Percentiles rank a stretch among this genome's conserved stretches.
Conservation (phyloP, 1,284 basidiomycete species). For the Amylostereum areolatum region DNA sequence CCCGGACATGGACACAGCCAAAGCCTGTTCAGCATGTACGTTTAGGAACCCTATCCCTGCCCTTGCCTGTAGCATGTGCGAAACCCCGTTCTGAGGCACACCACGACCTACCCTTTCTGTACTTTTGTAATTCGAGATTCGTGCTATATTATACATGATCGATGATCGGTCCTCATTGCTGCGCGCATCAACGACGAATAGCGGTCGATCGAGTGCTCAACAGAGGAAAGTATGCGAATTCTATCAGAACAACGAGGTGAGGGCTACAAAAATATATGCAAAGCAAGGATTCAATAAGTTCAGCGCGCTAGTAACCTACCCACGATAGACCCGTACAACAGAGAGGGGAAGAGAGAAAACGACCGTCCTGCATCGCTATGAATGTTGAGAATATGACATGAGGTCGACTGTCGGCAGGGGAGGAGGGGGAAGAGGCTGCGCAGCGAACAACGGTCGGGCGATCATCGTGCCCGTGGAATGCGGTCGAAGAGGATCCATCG, state of each 20-base stretch:
- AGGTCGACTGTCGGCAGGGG: neutral
- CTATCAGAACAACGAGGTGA: neutral
- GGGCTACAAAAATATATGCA: no score
- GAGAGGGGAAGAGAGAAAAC: neutral
- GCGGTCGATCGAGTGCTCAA: neutral
- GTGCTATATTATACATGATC: neutral
- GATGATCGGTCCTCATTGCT: neutral
- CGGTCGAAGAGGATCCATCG: neutral
- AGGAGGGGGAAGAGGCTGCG: slow-evolving; percentile 9
- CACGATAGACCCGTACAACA: neutral
- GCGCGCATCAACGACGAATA: neutral
- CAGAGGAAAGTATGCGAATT: neutral
- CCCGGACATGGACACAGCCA: slow-evolving; percentile 4
- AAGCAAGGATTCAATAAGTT: no score
- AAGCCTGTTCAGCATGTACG: slow-evolving; percentile 13
- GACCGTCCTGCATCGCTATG: neutral
- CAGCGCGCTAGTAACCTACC: no score
- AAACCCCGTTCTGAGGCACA: slow-evolving; percentile 4
- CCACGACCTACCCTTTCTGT: neutral
- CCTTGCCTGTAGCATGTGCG: slow-evolving; percentile 11
- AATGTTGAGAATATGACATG: neutral
- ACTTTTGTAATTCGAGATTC: neutral
- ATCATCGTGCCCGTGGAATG: slow-evolving; percentile 9
- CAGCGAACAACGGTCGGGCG: slow-evolving; percentile 19
- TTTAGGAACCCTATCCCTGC: slow-evolving; percentile 11